These are phyloP conservation scores for sunflower (Helianthus annuus) DNA, from an alignment of 129 eudicot species.

Conservation along the genomic window DNA sequence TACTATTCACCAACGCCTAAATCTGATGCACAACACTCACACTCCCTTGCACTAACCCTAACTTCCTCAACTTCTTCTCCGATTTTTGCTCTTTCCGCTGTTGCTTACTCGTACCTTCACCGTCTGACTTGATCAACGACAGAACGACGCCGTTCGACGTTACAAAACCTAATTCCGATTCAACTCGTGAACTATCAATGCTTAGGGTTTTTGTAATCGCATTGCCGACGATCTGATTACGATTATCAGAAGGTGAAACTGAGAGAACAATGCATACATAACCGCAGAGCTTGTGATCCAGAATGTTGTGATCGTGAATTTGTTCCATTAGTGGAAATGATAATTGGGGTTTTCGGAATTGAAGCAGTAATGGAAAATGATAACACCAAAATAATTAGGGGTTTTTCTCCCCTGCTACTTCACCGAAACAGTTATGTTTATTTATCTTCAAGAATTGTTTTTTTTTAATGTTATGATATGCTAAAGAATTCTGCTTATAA, in stretches of 20 bases:
- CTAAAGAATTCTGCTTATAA: too few relatives aligned
- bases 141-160: constrained; percentile 46
- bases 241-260: background rate
- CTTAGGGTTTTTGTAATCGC: constrained; percentile 33
- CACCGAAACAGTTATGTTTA: too few relatives aligned
- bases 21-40: constrained; percentile 69
- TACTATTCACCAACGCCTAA: constrained; percentile 51
- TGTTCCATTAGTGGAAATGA: background rate
- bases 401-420: too few relatives aligned
- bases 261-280: constrained; percentile 49
- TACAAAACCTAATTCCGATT: constrained; percentile 36
- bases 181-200: constrained; percentile 38
- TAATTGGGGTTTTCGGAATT: constrained; percentile 6
- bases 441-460: too few relatives aligned
- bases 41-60: constrained; percentile 74
- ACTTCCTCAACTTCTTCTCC: constrained; percentile 60
- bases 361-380: background rate
- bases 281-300: constrained; percentile 75
- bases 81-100: background rate
- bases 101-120: background rate
- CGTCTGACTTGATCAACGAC: constrained; percentile 25
- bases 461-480: too few relatives aligned
- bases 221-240: background rate
- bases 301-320: constrained; percentile 12
- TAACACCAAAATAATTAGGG: too few relatives aligned